Percentiles rank a stretch among this genome's conserved stretches.
phyloP scores from a whole-genome alignment of 2,329 filamentous ascomycete genomes.

The Colletotrichum sp. region DNA sequence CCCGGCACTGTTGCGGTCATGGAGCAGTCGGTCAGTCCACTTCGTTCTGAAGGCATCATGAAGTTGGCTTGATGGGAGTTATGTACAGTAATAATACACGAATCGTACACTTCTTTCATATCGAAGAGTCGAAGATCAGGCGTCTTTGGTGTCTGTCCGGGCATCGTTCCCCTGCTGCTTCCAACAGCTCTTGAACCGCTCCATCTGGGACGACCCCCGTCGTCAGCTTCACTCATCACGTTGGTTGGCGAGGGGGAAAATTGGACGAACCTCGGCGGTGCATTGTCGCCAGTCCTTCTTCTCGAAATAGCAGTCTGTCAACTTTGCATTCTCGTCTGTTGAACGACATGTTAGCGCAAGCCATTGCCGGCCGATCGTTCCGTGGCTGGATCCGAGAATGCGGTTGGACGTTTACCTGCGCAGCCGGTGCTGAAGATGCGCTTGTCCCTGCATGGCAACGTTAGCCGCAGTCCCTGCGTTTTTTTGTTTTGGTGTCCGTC shows the following conservation, averaged over 20 bases:
- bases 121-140: conserved; percentile 27
- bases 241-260: background rate
- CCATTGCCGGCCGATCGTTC: background rate
- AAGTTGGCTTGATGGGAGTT: background rate
- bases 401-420: conserved; percentile 64
- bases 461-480: background rate
- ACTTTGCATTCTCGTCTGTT: conserved; percentile 81
- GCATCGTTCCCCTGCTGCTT: conserved; percentile 86
- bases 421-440: conserved; percentile 97
- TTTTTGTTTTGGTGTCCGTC: background rate
- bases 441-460: conserved; percentile 76
- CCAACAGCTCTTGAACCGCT: conserved; percentile 89
- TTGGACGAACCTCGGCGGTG: conserved; percentile 76
- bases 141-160: conserved; percentile 79
- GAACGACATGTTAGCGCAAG: background rate
- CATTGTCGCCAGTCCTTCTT: conserved; percentile 96
- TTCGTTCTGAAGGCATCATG: background rate
- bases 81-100: background rate
- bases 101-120: background rate
- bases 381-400: background rate
- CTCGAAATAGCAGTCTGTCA: conserved; percentile 96
- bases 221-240: background rate
- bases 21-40: background rate
- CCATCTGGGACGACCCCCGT: conserved; percentile 69
- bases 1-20: background rate